Evolutionary conservation across 495 filamentous ascomycete genomes (phyloP).

Genomic region (Penicillium alfredii): DNA sequence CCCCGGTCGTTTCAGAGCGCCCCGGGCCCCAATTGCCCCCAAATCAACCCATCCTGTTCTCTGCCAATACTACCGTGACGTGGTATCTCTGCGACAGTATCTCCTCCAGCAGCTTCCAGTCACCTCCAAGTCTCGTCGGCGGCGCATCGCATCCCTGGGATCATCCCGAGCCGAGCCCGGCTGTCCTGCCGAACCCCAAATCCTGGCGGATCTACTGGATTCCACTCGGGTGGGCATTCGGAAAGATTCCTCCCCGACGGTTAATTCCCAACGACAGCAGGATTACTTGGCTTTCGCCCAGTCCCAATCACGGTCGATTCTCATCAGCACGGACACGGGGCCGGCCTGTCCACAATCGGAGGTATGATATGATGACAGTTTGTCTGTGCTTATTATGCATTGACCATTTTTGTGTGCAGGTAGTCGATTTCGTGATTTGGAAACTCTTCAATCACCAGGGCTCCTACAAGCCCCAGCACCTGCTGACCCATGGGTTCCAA

Average conservation of each 20-base stretch:
- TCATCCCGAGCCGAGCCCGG: conserved; percentile 1
- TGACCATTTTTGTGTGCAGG: too few species aligned
- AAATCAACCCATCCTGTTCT: conserved; percentile 57
- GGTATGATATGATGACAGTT: too few species aligned
- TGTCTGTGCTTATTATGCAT: too few species aligned
- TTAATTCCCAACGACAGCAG: conserved; percentile 40
- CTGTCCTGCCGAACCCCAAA: background rate
- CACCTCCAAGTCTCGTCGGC: conserved; percentile 47
- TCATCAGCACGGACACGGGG: conserved; percentile 32
- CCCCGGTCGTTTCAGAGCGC: conserved; percentile 14
- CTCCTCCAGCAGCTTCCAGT: conserved; percentile 49
- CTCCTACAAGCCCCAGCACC: conserved; percentile 55
- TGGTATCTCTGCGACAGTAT: conserved; percentile 67
- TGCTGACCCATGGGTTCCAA: conserved; percentile 74
- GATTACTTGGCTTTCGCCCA: conserved; percentile 67
- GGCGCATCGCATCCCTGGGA: conserved; percentile 40
- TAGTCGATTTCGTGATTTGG: conserved; percentile 80
- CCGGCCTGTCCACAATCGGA: conserved; percentile 50
- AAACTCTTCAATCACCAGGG: conserved; percentile 58
- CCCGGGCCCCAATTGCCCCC: conserved; percentile 7
- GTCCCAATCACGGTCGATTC: conserved; percentile 35
- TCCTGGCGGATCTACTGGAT: conserved; percentile 56
- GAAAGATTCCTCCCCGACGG: conserved; percentile 23
- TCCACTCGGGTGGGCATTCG: conserved; percentile 57
- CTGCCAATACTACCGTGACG: conserved; percentile 62